Conservation (phyloP, 345 rosid species). For the Anacardium occidentale region DNA sequence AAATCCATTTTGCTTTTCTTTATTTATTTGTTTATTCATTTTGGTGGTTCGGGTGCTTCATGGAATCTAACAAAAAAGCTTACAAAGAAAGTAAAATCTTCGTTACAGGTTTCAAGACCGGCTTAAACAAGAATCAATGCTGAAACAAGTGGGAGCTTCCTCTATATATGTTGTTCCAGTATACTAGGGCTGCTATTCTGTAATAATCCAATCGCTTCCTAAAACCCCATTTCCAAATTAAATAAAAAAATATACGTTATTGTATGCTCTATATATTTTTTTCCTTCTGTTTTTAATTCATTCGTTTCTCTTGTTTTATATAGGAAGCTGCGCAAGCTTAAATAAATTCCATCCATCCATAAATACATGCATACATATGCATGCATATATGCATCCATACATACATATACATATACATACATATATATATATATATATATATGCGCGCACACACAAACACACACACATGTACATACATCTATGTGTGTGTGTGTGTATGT, state of each 20-base stretch:
- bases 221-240: too few relatives aligned
- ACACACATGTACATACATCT: too few relatives aligned
- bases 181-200: constrained; percentile 22
- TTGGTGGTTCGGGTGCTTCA: constrained; percentile 11
- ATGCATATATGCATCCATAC: too few relatives aligned
- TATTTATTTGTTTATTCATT: background rate
- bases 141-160: constrained; percentile 33
- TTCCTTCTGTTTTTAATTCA: too few relatives aligned
- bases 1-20: background rate
- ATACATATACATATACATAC: too few relatives aligned
- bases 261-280: constrained; percentile 8
- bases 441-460: too few relatives aligned
- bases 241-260: constrained; percentile 12
- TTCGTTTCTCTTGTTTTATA: too few relatives aligned
- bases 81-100: constrained; percentile 16
- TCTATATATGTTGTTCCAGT: constrained; percentile 23
- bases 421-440: too few relatives aligned
- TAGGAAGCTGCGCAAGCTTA: constrained; percentile 31
- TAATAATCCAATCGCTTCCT: constrained; percentile 18
- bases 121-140: constrained; percentile 44
- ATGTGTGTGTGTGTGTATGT: too few relatives aligned
- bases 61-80: constrained; percentile 28
- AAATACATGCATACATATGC: too few relatives aligned
- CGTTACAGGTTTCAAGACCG: constrained; percentile 72
- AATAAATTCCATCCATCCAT: too few relatives aligned